Conservation (phyloP, 768 basidiomycete genomes). For the Macrolepiota albuminosa region DNA sequence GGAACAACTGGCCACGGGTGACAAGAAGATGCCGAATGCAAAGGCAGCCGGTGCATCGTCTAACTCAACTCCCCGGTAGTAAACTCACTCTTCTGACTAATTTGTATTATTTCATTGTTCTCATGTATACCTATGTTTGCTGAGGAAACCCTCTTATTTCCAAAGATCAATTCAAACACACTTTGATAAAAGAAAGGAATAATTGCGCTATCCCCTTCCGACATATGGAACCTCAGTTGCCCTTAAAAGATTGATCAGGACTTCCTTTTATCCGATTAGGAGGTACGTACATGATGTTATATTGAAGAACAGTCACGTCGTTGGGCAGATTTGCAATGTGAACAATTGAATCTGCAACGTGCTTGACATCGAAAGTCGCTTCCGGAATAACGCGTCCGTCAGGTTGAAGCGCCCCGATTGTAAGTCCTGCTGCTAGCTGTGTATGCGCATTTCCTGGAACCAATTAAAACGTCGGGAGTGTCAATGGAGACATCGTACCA, state of each 20-base stretch:
- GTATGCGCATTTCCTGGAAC: constrained; percentile 67
- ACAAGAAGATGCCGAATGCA: constrained; percentile 93
- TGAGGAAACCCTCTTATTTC: background rate
- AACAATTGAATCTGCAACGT: constrained; percentile 69
- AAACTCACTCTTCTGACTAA: background rate
- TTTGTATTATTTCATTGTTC: constrained; percentile 2
- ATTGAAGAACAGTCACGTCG: constrained; percentile 63
- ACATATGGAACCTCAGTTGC: constrained; percentile 23
- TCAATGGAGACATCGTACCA: constrained; percentile 35
- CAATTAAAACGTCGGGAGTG: background rate
- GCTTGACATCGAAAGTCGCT: constrained; percentile 62
- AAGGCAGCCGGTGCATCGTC: constrained; percentile 53
- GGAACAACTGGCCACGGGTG: constrained; percentile 73
- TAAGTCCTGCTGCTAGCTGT: constrained; percentile 42
- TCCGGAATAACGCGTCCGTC: constrained; percentile 57
- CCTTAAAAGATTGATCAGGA: constrained; percentile 13
- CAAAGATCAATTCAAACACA: background rate
- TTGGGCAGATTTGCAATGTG: constrained; percentile 67
- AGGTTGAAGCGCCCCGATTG: constrained; percentile 58
- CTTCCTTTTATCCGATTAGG: background rate
- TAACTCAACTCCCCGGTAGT: constrained; percentile 18
- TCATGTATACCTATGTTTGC: constrained; percentile 13
- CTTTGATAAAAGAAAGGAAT: background rate
- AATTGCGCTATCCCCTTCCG: constrained; percentile 18
- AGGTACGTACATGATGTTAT: constrained; percentile 66